These are phyloP conservation scores for Globisporangium recalcitrans DNA, from an alignment of 352 stramenopile genomes.

Conservation along the genomic window DNA sequence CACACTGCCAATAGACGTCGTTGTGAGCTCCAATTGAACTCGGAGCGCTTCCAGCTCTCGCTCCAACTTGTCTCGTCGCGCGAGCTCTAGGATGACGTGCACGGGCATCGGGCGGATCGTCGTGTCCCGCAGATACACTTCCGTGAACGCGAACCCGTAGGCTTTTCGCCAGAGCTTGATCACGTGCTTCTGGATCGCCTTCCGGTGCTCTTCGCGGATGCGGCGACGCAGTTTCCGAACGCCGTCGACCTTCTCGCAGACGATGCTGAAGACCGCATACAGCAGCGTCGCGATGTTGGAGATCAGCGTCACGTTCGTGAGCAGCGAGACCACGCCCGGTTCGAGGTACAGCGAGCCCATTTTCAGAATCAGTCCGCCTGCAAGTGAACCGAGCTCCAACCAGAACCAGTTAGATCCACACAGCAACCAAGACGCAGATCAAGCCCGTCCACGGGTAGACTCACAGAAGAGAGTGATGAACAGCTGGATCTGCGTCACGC, in stretches of 20 bases:
- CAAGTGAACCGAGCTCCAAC: not conserved
- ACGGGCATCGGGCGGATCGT: constrained; percentile 45
- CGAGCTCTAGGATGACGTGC: constrained; percentile 54
- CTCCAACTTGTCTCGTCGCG: constrained; percentile 33
- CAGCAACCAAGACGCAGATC: no score
- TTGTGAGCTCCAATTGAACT: constrained; percentile 36
- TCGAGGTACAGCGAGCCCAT: constrained; percentile 51
- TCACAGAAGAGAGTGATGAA: constrained; percentile 78
- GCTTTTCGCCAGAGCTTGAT: constrained; percentile 55
- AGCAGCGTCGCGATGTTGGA: constrained; percentile 48
- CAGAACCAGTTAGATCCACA: no score
- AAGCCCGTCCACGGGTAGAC: no score
- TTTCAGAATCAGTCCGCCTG: constrained; percentile 64
- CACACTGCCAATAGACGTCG: constrained; percentile 5
- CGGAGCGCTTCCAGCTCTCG: constrained; percentile 34
- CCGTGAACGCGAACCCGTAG: constrained; percentile 47
- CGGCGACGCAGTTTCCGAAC: constrained; percentile 23
- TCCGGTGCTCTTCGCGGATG: constrained; percentile 39
- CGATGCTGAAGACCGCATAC: constrained; percentile 48
- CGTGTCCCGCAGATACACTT: constrained; percentile 48
- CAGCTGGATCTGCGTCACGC: constrained; percentile 66
- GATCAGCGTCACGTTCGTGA: constrained; percentile 48
- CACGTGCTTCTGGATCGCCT: constrained; percentile 36
- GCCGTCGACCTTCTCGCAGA: constrained; percentile 51
- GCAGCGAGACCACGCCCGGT: constrained; percentile 32